phyloP scores from a whole-genome alignment of 768 basidiomycete species.

The Rhizopogon roseolus region DNA sequence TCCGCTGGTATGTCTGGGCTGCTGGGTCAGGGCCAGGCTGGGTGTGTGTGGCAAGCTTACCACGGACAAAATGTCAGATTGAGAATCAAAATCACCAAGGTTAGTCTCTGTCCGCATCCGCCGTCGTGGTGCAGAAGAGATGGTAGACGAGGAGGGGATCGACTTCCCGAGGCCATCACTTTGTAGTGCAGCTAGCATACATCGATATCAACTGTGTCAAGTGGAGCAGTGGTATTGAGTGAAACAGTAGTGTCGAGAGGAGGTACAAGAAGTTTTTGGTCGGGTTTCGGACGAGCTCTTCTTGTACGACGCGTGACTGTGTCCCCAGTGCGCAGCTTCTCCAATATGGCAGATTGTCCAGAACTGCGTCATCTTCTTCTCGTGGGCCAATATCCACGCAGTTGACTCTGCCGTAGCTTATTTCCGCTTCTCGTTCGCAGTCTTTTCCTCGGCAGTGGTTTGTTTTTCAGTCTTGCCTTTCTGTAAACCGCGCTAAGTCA shows the following conservation, averaged over 20 bases:
- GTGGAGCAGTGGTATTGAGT: slow-evolving; percentile 28
- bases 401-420: slow-evolving; percentile 59
- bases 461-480: slow-evolving; percentile 87
- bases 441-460: slow-evolving; percentile 64
- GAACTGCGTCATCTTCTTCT: slow-evolving; percentile 51
- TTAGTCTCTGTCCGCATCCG: slow-evolving; percentile 21
- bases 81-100: slow-evolving; percentile 28
- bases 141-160: slow-evolving; percentile 44
- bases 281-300: slow-evolving; percentile 40
- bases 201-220: slow-evolving; percentile 44
- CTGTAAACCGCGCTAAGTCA: slow-evolving; percentile 33
- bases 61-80: slow-evolving; percentile 19
- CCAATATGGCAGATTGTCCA: slow-evolving; percentile 72
- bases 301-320: slow-evolving; percentile 53
- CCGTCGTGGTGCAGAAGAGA: slow-evolving; percentile 23
- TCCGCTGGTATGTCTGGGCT: slow-evolving; percentile 24
- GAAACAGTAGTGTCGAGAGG: slow-evolving; percentile 20
- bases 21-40: too few species aligned
- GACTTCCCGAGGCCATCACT: slow-evolving; percentile 59
- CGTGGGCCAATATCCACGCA: slow-evolving; percentile 39
- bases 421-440: slow-evolving; percentile 63
- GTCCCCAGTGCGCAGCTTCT: slow-evolving; percentile 68
- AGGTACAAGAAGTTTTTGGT: slow-evolving; percentile 21
- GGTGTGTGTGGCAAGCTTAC: slow-evolving; percentile 20
- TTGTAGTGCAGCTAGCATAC: slow-evolving; percentile 73